Base-by-base conservation (phyloP, 1,139 yeast genomes). In the Yamadazyma siamensis region DNA sequence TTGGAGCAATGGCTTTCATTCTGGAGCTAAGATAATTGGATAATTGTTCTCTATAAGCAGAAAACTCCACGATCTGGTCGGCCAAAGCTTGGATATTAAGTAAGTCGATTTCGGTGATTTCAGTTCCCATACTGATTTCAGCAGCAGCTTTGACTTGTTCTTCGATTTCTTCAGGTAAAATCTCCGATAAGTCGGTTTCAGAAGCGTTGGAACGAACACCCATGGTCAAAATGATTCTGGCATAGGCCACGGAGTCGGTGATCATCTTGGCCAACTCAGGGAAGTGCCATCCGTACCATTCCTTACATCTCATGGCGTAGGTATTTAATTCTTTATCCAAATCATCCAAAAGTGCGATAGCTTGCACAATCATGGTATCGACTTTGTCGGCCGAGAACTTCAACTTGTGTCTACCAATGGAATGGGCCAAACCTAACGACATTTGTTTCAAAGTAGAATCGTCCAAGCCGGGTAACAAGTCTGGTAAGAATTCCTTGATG, bases 281-380 rank as follows among this genome's bases (percentile, higher is more conserved):
- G 80, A 91, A 91, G 64, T 91, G 98, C 98, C 98, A 91, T 47
- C 97, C 97, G 66, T 91, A 91, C 98, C 98, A 91, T 70, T 91
- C 98, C 75, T 91, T 91, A 56, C 86, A 89, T 72, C 98, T 82
- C 98, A 91, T 91, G 42, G 97, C 91, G 63, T 85, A 91, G 36
- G 97, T 91, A 69, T 91, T 91, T 60, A 91, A 80, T 57, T 91
- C 98, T 70, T 91, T 91, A 67, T 91, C 98, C 49, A 91, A 78
- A 61, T 94, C 96, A 60, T 91, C 98, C 50, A 91, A 77, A 46
- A 91, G 71, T 27, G 98, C 96, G 66, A 91, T 91, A 36, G 98
- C 98, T 72, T 94, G 98, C 43, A 91, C 94, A 59, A 91, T 88
- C 96, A 89, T 89, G 49, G 94, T 91, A 65, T 91, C 98, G 38